Evolutionary conservation across 2,329 filamentous ascomycete genomes (phyloP).

Genomic region (Coniochaeta prunicola): DNA sequence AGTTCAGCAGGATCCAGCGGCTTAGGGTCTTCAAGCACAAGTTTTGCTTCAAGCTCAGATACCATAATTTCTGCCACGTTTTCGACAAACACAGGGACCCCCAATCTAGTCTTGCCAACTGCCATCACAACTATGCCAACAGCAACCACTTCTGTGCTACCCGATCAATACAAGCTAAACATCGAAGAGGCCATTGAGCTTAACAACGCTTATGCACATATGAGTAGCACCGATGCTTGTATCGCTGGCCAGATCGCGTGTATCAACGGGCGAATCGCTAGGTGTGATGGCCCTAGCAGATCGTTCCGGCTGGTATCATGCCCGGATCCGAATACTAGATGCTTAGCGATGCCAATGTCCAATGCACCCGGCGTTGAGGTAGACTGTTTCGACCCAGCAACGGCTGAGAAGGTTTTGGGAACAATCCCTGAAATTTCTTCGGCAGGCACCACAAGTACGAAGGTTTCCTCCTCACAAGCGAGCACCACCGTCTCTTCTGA

Average conservation of each 20-base stretch:
- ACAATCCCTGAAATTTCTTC: background rate
- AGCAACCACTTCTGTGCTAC: conserved; percentile 18
- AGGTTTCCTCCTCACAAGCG: background rate
- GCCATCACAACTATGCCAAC: conserved; percentile 31
- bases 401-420: conserved; percentile 36
- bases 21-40: background rate
- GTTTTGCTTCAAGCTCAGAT: background rate
- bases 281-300: conserved; percentile 30
- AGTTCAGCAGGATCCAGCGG: background rate
- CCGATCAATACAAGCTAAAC: conserved; percentile 30
- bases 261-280: conserved; percentile 39
- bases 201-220: conserved; percentile 38
- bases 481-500: background rate
- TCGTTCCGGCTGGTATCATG: conserved; percentile 35
- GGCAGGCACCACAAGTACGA: background rate
- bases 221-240: conserved; percentile 38
- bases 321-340: conserved; percentile 23
- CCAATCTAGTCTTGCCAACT: background rate
- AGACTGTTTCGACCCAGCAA: conserved; percentile 33
- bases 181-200: conserved; percentile 34
- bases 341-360: conserved; percentile 48
- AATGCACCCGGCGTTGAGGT: conserved; percentile 39
- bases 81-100: background rate
- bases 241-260: conserved; percentile 41
- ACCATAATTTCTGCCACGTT: background rate